Percentiles rank a stretch among this genome's conserved stretches.
Evolutionary conservation across 1,284 basidiomycete species (phyloP).

Genomic region (Ganoderma lingzhi): DNA sequence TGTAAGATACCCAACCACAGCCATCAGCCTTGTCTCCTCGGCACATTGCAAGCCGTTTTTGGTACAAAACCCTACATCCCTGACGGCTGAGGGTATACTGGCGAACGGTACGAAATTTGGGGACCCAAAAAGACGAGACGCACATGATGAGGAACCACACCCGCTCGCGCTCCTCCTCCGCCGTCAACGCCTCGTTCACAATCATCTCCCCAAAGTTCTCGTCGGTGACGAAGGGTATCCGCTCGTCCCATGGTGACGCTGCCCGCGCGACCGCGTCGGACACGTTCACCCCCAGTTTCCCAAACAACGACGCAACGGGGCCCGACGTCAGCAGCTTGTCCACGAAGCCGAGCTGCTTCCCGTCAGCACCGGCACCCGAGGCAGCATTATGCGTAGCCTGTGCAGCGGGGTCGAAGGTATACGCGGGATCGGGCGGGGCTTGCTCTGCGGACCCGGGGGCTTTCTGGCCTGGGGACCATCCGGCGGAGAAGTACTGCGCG

Average conservation of each 20-base stretch:
- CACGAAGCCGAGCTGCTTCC: slow-evolving; percentile 35
- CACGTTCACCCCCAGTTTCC: slow-evolving; percentile 70
- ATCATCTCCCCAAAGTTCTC: slow-evolving; percentile 75
- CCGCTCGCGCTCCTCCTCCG: slow-evolving; percentile 68
- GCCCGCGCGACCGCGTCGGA: slow-evolving; percentile 61
- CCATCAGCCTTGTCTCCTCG: background rate
- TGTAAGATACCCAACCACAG: slow-evolving; percentile 37
- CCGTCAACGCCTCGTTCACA: slow-evolving; percentile 65
- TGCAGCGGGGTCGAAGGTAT: slow-evolving; percentile 35
- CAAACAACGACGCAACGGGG: slow-evolving; percentile 62
- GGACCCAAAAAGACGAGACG: slow-evolving; percentile 35
- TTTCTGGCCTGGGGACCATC: slow-evolving; percentile 79
- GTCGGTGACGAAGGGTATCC: slow-evolving; percentile 79
- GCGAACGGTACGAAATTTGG: too few relatives aligned
- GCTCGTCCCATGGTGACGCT: slow-evolving; percentile 67
- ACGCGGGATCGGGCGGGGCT: slow-evolving; percentile 28
- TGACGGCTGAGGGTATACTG: background rate
- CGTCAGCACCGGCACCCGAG: slow-evolving; percentile 18
- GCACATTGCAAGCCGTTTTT: background rate
- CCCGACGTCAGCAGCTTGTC: slow-evolving; percentile 56
- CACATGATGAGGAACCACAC: slow-evolving; percentile 80
- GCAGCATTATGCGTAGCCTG: slow-evolving; percentile 14
- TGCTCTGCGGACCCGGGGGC: slow-evolving; percentile 40
- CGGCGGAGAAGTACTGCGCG: slow-evolving; percentile 79
- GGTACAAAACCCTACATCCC: background rate